Base-by-base conservation (phyloP, 805 yeast genomes). In the Monosporozyma aquatica region DNA sequence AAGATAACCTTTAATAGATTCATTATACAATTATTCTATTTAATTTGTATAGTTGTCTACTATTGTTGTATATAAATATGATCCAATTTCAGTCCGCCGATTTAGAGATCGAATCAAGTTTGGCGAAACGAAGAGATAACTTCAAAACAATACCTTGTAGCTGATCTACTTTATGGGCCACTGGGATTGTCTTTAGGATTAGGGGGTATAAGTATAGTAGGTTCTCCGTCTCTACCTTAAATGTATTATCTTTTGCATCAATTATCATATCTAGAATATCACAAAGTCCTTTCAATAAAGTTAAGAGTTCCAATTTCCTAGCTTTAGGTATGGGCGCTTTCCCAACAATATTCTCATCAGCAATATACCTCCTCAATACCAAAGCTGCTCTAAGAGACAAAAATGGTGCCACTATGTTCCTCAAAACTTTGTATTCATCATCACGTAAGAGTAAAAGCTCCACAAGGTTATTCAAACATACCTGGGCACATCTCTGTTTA, bases 321-420 rank as follows among this genome's bases (percentile, higher is more conserved):
- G 83, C 59, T 30, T 72, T 68, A 0, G 90, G 75, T 13, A 83
- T 65, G 1, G 97, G 97, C 41, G 73, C 73, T 24, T 59, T 66
- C 27, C 78, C 75, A 5, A 80, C 55, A 10, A 87, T 61, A 25
- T 69, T 72, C 40, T 71, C 74, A 48, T 83, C 87, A 13, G 81
- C 75, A 6, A 83, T 65, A 47, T 75, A 79, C 45, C 82, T 74
- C 43, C 82, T 69, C 35, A 89, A 61, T 0, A 76, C 71, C 46
- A 83, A 69, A 0, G 82, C 76, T 21, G 74, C 64, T 32, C 95
- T 68, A 15, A 78, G 68, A 0, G 75, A 59, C 25, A 84, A 66
- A 50, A 66, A 80, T 2, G 76, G 73, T 0, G 72, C 47, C 3
- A 74, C 47, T 2, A 58, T 47, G 2, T 47, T 29, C 26, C 61